Base-by-base conservation (phyloP, 1,284 basidiomycete genomes). In the Rhodofomes roseus region DNA sequence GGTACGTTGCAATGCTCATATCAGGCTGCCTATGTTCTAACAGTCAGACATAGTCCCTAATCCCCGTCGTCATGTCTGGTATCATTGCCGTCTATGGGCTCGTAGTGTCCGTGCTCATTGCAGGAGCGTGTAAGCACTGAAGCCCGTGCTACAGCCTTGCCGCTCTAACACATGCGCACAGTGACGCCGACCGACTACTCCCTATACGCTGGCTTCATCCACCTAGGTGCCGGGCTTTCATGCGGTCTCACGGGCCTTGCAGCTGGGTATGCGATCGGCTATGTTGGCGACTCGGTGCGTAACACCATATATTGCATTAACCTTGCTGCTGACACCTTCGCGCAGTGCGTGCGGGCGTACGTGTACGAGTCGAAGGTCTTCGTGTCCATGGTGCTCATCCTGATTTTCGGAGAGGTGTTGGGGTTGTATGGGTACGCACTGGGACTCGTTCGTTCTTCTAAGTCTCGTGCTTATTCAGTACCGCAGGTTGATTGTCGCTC, bases 211-310 rank as follows among this genome's bases (percentile, higher is more conserved):
- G 96, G 97, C 43, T 97, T 97, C 75, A 84, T 97, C 51, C 96
- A 99, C 74, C 87, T 99, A 29, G 95, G 91, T 11, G 97, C 96
- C 12, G 96, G 97, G 29, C 79, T 98, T 34, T 87, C 94, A 6
- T 96, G 94, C 71, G 96, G 96, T 18, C 77, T 94, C 65, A 95
- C 96, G 14, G 96, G 96, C 60, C 76, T 99, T 51, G 92, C 95
- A n/a, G 96, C 96, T 2, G 96, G 96, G 7, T 96, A 95, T 71
- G 95, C 96, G n/a, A 96, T 99, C 72, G 96, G 96, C 34, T 86
- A 91, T 62, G 94, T 98, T 27, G 96, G 96, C 58, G 96, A 99
- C 71, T 88, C 96, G 23, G 95, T 95, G 68, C 63, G 90, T 75
- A 2, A 22, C 41, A 29, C 9, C 43, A 29, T 36, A 54, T n/a